Evolutionary conservation across 371 early-diverging fungal genomes (phyloP), one percentile per base, ranked within the genome.

Genomic region (Circinella umbellata): DNA sequence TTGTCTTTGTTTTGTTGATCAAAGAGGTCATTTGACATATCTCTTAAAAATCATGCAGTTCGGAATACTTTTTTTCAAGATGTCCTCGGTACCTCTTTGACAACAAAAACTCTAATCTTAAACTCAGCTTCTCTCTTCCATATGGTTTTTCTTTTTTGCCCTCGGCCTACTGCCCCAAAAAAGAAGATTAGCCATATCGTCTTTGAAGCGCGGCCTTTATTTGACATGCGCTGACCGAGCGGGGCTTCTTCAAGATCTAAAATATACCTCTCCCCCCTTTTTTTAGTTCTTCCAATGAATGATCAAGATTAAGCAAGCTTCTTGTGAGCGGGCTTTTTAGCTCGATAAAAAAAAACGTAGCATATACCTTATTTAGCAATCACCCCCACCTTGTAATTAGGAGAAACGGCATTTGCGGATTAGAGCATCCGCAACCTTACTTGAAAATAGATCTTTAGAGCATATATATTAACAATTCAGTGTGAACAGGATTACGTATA

Each of bases 361-460:
- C 27, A 34, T 57, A 6, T 27, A 4, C 57, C 57, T 57, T 34
- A 57, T 57, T 57, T 57, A 57, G 57, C 57, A 57, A 57, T 34
- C 57, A 9, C 13, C 34, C 27, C 35, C n/a, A 57, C 11, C 57
- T 42, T 27, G 20, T 34, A 57, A 57, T 57, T 57, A 57, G 57
- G 57, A 57, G 57, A 57, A 57, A 57, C 57, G 57, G 57, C 57
- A 57, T 57, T 27, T 57, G 57, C 57, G 57, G 57, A 57, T 34
- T 10, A 57, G 57, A 57, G 6, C 27, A 34, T 5, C 57, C 57
- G 57, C 27, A 10, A 27, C 27, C 27, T 27, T 27, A 27, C 27
- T 27, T 27, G 27, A 27, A 27, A 27, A 27, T 27, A 27, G 27
- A 27, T 27, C 27, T 27, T 27, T 27, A 2, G 27, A 27, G 27